Percentiles rank a stretch among this genome's conserved stretches.
phyloP scores from a whole-genome alignment of 768 basidiomycete genomes.

The Kwoniella dejecticola region DNA sequence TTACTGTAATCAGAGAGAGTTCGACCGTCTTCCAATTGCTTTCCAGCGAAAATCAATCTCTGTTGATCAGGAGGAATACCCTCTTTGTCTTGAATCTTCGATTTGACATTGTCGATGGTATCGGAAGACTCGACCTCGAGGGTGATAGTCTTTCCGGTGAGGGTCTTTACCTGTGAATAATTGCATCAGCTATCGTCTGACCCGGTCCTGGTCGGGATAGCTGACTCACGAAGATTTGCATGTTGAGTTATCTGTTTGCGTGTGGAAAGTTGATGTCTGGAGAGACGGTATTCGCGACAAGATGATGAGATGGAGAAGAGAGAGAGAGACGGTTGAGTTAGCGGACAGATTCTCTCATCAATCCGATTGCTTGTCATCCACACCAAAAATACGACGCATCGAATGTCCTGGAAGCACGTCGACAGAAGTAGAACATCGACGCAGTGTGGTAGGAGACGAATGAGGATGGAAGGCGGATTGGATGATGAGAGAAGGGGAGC shows the following conservation, averaged over 20 bases:
- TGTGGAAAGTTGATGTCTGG: too few species aligned
- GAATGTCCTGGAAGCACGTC: too few species aligned
- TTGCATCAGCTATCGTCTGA: constrained; percentile 5
- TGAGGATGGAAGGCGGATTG: constrained; percentile 5
- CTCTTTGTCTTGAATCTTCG: constrained; percentile 91
- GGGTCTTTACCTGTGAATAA: constrained; percentile 67
- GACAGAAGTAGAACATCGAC: background rate
- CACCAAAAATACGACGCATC: too few species aligned
- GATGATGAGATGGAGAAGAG: constrained; percentile 1
- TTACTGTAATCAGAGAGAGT: constrained; percentile 79
- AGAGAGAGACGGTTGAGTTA: background rate
- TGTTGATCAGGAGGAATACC: constrained; percentile 91
- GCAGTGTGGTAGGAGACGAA: background rate
- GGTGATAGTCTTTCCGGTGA: constrained; percentile 98
- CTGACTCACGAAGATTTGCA: constrained; percentile 82
- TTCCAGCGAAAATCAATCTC: constrained; percentile 59
- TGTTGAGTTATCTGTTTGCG: constrained; percentile 54
- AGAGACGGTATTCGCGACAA: too few species aligned
- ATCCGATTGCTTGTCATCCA: too few species aligned
- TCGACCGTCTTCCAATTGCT: constrained; percentile 56
- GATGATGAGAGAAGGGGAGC: background rate
- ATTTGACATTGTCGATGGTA: constrained; percentile 90
- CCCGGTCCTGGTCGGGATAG: background rate
- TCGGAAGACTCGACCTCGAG: constrained; percentile 84
- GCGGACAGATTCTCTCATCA: background rate